Base-by-base conservation (phyloP, 1,139 yeast genomes). In the Yamadazyma buinensis region DNA sequence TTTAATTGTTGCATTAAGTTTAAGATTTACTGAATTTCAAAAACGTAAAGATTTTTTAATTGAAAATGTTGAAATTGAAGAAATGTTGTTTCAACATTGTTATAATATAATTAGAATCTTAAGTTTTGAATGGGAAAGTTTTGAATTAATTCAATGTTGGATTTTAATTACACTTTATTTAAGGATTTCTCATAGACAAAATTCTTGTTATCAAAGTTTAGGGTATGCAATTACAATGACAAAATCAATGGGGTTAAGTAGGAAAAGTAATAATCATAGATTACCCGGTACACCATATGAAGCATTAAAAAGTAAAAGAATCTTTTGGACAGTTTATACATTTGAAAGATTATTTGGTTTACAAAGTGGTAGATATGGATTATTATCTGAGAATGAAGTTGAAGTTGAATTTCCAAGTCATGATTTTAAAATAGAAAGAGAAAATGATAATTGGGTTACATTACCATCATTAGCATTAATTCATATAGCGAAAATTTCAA, bases 71-170 rank as follows among this genome's bases (percentile, higher is more conserved):
- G 44, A 52, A 24, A 44, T 71, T 4, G 87, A 80, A 48, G 82
- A 76, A 41, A 40, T 47, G 23, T 54, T 77, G 29, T 80, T 80
- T 54, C 71, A 69, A 41, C 72, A 71, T 39, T 68, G 75, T 5
- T 59, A 73, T 50, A 52, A 59, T 17, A 68, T 78, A 10, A 58
- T 78, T 6, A 59, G 65, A 15, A 64, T 68, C 13, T 57, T 80
- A 30, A 64, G 78, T 29, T 78, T 79, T 51, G 84, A 80, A 51
- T 80, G 85, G 84, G 84, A 79, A 48, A 70, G 80, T 15, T 69
- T 75, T 40, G 87, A 80, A 49, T 62, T 80, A 42, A 69, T 79
- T 25, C 87, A 80, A 49, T 67, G 77, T 26, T 78, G 85, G 83
- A 53, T 78, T 11, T 54, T 80, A 20, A 65, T 76, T 21, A 55